These are phyloP conservation scores for Aspergillus fischeri DNA, from an alignment of 2,329 filamentous ascomycete genomes.

Conservation along the genomic window DNA sequence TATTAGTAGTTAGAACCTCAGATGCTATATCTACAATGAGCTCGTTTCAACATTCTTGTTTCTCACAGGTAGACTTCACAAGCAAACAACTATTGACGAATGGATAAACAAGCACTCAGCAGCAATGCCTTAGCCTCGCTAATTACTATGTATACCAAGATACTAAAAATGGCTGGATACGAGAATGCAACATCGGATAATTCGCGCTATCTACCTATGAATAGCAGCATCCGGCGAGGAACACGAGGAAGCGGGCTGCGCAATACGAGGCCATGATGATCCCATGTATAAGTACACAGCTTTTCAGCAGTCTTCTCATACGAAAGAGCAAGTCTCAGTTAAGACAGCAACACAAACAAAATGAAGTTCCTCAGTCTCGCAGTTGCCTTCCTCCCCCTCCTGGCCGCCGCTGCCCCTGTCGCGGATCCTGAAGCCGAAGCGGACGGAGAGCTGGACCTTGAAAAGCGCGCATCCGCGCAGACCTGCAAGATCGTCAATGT, in stretches of 20 bases:
- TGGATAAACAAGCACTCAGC: too few species aligned
- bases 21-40: too few species aligned
- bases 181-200: background rate
- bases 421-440: background rate
- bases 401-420: background rate
- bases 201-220: background rate
- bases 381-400: background rate
- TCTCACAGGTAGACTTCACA: too few species aligned
- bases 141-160: background rate
- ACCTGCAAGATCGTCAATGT: slow-evolving; percentile 11
- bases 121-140: too few species aligned
- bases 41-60: too few species aligned
- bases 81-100: too few species aligned
- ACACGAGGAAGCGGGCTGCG: background rate
- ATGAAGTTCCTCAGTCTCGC: background rate
- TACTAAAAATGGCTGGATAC: background rate
- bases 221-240: background rate
- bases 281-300: background rate
- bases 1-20: too few species aligned
- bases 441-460: background rate
- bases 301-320: background rate
- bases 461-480: slow-evolving; percentile 2
- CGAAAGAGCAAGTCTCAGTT: too few species aligned
- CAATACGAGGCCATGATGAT: background rate
- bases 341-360: background rate